Percentiles rank a stretch among this genome's conserved stretches.
Conservation (phyloP, 257 asterid genomes). For the Leptodermis oblonga region DNA sequence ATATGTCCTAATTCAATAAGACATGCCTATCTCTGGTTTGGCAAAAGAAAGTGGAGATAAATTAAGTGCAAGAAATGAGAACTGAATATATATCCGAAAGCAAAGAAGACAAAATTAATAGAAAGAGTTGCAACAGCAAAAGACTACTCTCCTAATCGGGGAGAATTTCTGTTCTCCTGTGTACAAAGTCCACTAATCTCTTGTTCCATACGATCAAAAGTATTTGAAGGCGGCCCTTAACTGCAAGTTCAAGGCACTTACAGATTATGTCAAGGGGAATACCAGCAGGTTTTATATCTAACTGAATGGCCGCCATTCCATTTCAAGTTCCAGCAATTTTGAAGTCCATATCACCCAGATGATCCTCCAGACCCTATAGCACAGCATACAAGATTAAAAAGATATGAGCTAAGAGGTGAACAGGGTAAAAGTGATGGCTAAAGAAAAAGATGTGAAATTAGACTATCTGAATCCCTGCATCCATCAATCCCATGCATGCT, state of each 20-base stretch:
- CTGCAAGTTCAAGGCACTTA: slow-evolving; percentile 73
- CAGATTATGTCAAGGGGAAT: slow-evolving; percentile 89
- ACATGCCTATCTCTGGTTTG: background rate
- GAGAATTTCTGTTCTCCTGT: slow-evolving; percentile 70
- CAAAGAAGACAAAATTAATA: background rate
- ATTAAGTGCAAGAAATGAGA: background rate
- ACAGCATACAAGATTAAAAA: slow-evolving; percentile 15
- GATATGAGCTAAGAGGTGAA: background rate
- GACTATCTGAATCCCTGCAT: slow-evolving; percentile 81
- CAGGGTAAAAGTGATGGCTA: background rate
- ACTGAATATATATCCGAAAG: slow-evolving; percentile 1
- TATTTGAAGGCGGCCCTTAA: slow-evolving; percentile 71
- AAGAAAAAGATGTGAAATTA: background rate
- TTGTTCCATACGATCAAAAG: slow-evolving; percentile 86
- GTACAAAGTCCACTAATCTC: slow-evolving; percentile 74
- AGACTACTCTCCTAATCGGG: slow-evolving; percentile 67
- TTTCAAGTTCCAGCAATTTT: slow-evolving; percentile 93
- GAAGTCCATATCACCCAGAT: slow-evolving; percentile 97
- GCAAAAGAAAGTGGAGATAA: background rate
- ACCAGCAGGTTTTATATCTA: slow-evolving; percentile 98
- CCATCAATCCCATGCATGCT: slow-evolving; percentile 99
- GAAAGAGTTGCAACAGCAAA: too few species aligned
- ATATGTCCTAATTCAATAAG: background rate
- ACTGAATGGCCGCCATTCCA: slow-evolving; percentile 91
- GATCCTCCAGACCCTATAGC: slow-evolving; percentile 94